phyloP scores from a whole-genome alignment of 2,329 filamentous ascomycete genomes.

The Aspergillus glaucus region DNA sequence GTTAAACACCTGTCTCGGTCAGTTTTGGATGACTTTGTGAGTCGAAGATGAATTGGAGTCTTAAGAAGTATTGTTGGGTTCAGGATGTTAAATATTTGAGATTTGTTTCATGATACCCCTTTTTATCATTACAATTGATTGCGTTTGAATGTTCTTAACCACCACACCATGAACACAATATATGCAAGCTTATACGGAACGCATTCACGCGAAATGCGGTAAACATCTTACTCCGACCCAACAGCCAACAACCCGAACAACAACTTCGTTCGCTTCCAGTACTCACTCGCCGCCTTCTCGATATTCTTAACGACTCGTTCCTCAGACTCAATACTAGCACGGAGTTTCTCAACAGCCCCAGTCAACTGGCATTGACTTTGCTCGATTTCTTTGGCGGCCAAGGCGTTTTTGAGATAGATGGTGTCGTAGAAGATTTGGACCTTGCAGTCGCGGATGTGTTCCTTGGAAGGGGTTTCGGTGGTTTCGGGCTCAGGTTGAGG shows the following conservation, averaged over 20 bases:
- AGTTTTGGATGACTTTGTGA: no score
- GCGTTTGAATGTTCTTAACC: no score
- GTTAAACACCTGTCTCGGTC: no score
- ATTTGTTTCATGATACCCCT: no score
- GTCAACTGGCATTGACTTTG: slow-evolving; percentile 37
- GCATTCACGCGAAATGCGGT: no score
- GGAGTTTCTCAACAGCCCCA: slow-evolving; percentile 41
- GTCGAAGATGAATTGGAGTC: no score
- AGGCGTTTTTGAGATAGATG: slow-evolving; percentile 25
- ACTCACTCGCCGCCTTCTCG: slow-evolving; percentile 61
- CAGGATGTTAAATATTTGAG: no score
- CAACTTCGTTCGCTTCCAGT: slow-evolving; percentile 75
- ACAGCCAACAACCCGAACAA: slow-evolving; percentile 68
- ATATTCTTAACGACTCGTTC: slow-evolving; percentile 49
- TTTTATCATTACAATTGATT: no score
- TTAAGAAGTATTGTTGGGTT: no score
- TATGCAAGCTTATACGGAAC: no score
- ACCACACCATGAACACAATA: no score
- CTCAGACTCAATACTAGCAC: slow-evolving; percentile 45
- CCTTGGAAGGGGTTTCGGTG: neutral
- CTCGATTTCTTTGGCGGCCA: slow-evolving; percentile 10
- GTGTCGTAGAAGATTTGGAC: slow-evolving; percentile 35
- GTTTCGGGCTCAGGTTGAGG: neutral
- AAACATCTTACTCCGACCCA: slow-evolving; percentile 2
- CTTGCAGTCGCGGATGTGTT: slow-evolving; percentile 23